Evolutionary conservation across 257 asterid species (phyloP).

Genomic region (Solanum clarkiae): DNA sequence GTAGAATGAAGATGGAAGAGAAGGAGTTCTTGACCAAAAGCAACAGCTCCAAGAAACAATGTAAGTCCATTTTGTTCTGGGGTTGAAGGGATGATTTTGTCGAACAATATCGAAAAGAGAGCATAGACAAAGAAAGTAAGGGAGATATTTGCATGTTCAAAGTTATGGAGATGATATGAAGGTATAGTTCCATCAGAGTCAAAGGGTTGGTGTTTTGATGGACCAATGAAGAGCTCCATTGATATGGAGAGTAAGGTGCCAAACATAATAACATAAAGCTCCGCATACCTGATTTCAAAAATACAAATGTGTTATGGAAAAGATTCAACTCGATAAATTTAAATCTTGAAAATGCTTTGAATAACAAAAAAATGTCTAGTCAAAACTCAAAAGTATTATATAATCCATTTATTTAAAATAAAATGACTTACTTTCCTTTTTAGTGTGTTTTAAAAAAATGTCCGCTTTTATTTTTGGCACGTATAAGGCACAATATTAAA

Average conservation of each 20-base stretch:
- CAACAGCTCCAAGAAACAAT: conserved; percentile 42
- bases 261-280: conserved; percentile 35
- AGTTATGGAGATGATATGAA: conserved; percentile 41
- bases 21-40: conserved; percentile 59
- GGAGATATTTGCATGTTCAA: conserved; percentile 75
- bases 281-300: not conserved
- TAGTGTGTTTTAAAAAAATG: too few species aligned
- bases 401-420: too few species aligned
- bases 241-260: conserved; percentile 25
- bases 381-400: too few species aligned
- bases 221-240: conserved; percentile 40
- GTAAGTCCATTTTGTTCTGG: conserved; percentile 29
- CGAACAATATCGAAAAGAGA: conserved; percentile 31
- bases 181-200: conserved; percentile 43
- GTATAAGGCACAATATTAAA: too few species aligned
- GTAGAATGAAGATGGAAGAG: conserved; percentile 67
- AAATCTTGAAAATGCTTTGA: too few species aligned
- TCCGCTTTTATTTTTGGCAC: too few species aligned
- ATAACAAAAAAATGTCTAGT: too few species aligned
- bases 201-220: conserved; percentile 37
- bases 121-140: conserved; percentile 54
- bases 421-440: too few species aligned
- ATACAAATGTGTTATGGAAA: not conserved
- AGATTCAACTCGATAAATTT: too few species aligned
- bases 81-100: conserved; percentile 22